Base-by-base conservation (phyloP, 2,329 filamentous ascomycete species). In the Calonectria pauciramosa region DNA sequence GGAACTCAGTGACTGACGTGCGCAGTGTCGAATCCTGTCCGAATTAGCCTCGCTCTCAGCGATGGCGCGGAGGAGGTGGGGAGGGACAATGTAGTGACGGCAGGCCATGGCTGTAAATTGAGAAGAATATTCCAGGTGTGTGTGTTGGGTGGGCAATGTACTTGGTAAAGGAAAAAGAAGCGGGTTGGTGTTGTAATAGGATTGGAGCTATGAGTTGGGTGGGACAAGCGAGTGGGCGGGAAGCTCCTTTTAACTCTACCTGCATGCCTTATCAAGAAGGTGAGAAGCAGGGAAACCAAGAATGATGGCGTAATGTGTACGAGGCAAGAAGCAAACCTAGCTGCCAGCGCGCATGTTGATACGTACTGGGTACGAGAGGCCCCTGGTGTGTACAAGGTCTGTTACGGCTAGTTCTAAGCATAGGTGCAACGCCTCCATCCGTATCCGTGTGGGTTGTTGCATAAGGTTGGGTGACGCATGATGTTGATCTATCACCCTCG, bases 11-110 rank as follows among this genome's bases (percentile, higher is more conserved):
- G 84, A 84, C 23, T 77, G 72, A 13, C 78, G 81, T 32, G 88
- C 88, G 9, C 84, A 81, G 38, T 83, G 72, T 30, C 86, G 84
- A 44, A 85, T 78, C 6, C 79, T 73, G 2, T 86, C 82, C 2
- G 85, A 80, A 47, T 87, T 87, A 72, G 76, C 73, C 4, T 82
- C 76, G 47, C 85, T 85, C 63, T 87, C 82, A 41, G 86, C 85
- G 67, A 89, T 88, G 69, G 83, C 84, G 38, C 79, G 82, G 28
- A 89, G 84, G 14, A 89, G 83, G 71, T 89, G 86, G 26, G 88
- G 88, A 26, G 88, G 88, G 6, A 89, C 85, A 71, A 88, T 85
- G 73, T 82, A 86, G 80, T 86, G 88, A 71, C 78, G 80, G 67
- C 75, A 75, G 49, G 76, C 69, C 76, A 78, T 78, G 63, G 4